Percentiles rank a stretch among this genome's conserved stretches.
These are phyloP conservation scores for Rubus idaeus DNA, from an alignment of 306 rosid species.

Conservation along the genomic window DNA sequence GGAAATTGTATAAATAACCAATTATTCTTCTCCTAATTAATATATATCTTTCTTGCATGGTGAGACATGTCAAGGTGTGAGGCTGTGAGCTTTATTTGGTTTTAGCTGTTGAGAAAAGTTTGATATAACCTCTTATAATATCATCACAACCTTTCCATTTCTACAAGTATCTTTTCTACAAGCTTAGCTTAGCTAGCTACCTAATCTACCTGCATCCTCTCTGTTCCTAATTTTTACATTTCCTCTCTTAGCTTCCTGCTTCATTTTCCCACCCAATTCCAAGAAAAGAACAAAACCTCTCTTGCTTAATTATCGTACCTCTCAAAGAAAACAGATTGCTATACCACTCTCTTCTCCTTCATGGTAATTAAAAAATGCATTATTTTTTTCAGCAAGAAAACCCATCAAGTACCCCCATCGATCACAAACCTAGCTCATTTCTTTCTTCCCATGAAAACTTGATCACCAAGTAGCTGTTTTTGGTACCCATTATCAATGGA, in stretches of 20 bases:
- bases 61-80: background rate
- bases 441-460: conserved; percentile 20
- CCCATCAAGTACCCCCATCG: background rate
- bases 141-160: conserved; percentile 28
- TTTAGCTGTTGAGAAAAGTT: background rate
- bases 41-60: conserved; percentile 1
- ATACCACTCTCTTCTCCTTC: conserved; percentile 25
- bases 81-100: background rate
- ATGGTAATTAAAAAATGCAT: conserved; percentile 21
- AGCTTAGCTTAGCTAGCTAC: conserved; percentile 19
- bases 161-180: background rate
- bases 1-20: too few relatives aligned
- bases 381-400: conserved; percentile 14
- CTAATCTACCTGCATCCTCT: conserved; percentile 60
- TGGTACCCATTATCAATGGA: conserved; percentile 41
- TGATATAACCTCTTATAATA: background rate
- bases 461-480: conserved; percentile 6
- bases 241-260: conserved; percentile 9
- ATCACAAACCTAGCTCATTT: conserved; percentile 1
- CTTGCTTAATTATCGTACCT: conserved; percentile 9
- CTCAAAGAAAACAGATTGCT: conserved; percentile 23
- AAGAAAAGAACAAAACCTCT: background rate
- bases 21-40: too few relatives aligned
- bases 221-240: conserved; percentile 27
- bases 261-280: conserved; percentile 33